Evolutionary conservation across 2,329 filamentous ascomycete genomes (phyloP).

Genomic region (Fonsecaea pedrosoi): DNA sequence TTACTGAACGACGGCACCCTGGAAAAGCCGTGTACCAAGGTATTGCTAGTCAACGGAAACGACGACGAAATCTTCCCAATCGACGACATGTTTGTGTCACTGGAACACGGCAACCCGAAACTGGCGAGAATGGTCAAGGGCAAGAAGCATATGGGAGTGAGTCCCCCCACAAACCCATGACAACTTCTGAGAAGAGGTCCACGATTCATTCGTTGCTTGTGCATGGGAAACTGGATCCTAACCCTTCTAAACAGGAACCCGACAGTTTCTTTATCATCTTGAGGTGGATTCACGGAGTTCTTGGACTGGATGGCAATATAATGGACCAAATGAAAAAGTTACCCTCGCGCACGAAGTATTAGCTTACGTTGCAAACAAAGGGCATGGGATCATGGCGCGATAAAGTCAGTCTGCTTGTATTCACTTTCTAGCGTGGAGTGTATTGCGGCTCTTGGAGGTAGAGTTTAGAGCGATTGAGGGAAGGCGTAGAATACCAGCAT

Average conservation of each 20-base stretch:
- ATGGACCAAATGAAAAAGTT: slow-evolving; percentile 41
- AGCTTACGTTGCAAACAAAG: slow-evolving; percentile 1
- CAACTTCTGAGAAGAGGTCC: background rate
- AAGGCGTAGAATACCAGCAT: background rate
- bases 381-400: background rate
- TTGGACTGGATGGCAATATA: slow-evolving; percentile 39
- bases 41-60: slow-evolving; percentile 65
- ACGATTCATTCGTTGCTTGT: background rate
- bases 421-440: background rate
- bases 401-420: background rate
- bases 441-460: background rate
- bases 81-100: slow-evolving; percentile 63
- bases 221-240: background rate
- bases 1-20: slow-evolving; percentile 63
- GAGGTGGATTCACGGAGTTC: slow-evolving; percentile 47
- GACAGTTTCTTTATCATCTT: slow-evolving; percentile 49
- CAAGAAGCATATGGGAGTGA: slow-evolving; percentile 67
- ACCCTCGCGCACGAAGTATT: slow-evolving; percentile 39
- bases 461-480: background rate
- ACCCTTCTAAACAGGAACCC: slow-evolving; percentile 56
- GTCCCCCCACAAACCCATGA: background rate
- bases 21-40: slow-evolving; percentile 55
- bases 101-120: slow-evolving; percentile 62
- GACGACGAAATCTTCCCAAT: slow-evolving; percentile 69
- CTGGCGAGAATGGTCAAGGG: slow-evolving; percentile 64